Evolutionary conservation across 2,329 filamentous ascomycete genomes (phyloP), one percentile per base, ranked within the genome.

Genomic region (Clarireedia hainanense): DNA sequence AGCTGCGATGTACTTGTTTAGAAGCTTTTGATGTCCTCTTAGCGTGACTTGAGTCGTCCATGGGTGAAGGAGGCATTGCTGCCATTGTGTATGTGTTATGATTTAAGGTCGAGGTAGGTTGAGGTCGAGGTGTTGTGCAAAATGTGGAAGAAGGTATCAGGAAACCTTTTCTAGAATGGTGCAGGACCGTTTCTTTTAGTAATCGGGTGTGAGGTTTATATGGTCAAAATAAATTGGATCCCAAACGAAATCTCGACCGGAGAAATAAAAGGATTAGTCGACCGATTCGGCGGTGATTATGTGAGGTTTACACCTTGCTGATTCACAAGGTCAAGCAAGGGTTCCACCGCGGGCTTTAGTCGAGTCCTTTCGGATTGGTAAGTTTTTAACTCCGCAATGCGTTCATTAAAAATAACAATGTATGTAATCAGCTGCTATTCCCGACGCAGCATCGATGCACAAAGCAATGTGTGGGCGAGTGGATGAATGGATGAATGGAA

Each of bases 231-330:
- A 46, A 24, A 46, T 10, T 46, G 43, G 43, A 46, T 24, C 43
- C 43, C 14, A 14, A 27, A 12, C 14, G 20, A 20, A 45, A 24
- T 26, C 14, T 26, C 20, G 14, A 26, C 43, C 43, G 43, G 43
- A 46, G 43, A 46, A 45, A 46, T 26, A 26, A 14, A 40, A 17
- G 15, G 17, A 14, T 7, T 46, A 24, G 43, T 24, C 43, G 43
- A 46, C 17, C 43, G 43, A 46, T 46, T 46, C 43, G 43, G 43
- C 43, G 43, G 43, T 46, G 43, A 46, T 46, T 46, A 46, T 46
- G 43, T 46, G 43, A 46, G 43, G 17, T 46, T 26, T 10, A 15
- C 20, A 46, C 43, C 43, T 27, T 46, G 43, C 43, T 46, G 43
- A 46, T 24, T 46, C 43, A 46, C 43, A 24, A 6, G 9, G 20